Conservation (phyloP, 345 rosid species). For the Crucihimalaya himalaica region DNA sequence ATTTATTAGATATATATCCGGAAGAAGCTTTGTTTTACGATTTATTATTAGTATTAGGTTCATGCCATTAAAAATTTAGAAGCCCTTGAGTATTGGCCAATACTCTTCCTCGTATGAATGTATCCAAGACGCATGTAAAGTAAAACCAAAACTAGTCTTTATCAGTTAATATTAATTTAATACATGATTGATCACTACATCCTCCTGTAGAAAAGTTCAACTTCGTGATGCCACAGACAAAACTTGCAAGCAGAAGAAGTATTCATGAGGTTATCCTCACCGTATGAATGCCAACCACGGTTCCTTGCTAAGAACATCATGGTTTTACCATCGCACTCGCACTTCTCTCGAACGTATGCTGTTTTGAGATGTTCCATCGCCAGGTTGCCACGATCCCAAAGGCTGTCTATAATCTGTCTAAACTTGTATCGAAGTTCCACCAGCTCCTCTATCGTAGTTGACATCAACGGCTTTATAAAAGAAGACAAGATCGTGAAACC, state of each 20-base stretch:
- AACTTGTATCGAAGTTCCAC: not conserved
- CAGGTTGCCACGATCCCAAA: not conserved
- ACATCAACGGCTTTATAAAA: conserved; percentile 12
- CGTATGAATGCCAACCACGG: not conserved
- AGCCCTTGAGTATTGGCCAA: not conserved
- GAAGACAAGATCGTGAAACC: conserved; percentile 28
- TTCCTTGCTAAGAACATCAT: not conserved
- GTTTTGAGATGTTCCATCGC: conserved; percentile 15
- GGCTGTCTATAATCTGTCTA: not conserved
- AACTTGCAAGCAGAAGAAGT: conserved; percentile 16
- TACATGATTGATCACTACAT: not conserved
- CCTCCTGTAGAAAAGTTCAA: not conserved
- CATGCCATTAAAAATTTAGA: not conserved
- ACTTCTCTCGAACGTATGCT: not conserved
- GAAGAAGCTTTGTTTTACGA: not conserved
- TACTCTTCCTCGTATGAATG: not conserved
- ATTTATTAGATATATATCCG: not conserved
- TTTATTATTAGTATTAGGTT: not conserved
- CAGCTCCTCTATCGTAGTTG: conserved; percentile 13
- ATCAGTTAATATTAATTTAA: not conserved
- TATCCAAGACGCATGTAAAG: not conserved
- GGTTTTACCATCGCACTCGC: conserved; percentile 27
- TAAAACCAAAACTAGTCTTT: not conserved
- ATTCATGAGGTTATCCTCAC: not conserved
- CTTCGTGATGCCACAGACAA: conserved; percentile 25